A percentile compares a stretch with the other conserved stretches of the same genome.
phyloP scores from a whole-genome alignment of 1,139 yeast species.

The Wickerhamomyces sp. region DNA sequence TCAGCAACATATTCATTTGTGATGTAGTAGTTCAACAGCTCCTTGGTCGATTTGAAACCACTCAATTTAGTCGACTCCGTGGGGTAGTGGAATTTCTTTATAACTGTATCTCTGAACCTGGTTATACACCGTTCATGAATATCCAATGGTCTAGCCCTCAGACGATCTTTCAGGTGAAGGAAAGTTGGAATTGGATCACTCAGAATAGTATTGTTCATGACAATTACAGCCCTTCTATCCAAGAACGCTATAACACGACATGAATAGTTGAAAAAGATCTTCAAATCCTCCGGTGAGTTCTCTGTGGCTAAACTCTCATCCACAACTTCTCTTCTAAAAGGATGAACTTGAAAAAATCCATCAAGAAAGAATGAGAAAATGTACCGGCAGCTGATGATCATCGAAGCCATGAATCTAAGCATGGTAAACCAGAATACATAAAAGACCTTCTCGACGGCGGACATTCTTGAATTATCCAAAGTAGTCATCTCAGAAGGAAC shows the following conservation, averaged over 20 bases:
- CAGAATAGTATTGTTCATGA: conserved; percentile 13
- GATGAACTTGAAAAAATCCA: conserved; percentile 13
- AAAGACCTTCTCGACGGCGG: conserved; percentile 10
- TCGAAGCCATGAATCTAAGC: conserved; percentile 12
- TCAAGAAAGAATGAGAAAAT: conserved; percentile 17
- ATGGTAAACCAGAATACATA: conserved; percentile 17
- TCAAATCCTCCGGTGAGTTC: conserved; percentile 2
- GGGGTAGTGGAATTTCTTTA: conserved; percentile 17
- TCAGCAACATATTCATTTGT: no score
- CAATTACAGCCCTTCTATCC: conserved; percentile 12
- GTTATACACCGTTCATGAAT: conserved; percentile 17
- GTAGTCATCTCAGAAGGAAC: conserved; percentile 16
- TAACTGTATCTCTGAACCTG: conserved; percentile 10
- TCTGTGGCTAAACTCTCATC: neutral
- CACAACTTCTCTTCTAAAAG: conserved; percentile 9
- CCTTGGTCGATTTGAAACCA: neutral
- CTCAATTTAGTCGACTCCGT: conserved; percentile 6
- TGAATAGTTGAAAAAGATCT: conserved; percentile 12
- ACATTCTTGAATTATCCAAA: conserved; percentile 6
- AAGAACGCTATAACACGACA: conserved; percentile 19
- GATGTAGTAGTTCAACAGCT: conserved; percentile 2
- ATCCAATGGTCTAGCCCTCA: conserved; percentile 15
- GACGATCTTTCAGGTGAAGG: conserved; percentile 10
- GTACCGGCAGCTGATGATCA: conserved; percentile 15
- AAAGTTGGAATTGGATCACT: conserved; percentile 18